These are phyloP conservation scores for Dictyostelium discoideum DNA, from an alignment of 78 protist genomes.

Conservation along the genomic window DNA sequence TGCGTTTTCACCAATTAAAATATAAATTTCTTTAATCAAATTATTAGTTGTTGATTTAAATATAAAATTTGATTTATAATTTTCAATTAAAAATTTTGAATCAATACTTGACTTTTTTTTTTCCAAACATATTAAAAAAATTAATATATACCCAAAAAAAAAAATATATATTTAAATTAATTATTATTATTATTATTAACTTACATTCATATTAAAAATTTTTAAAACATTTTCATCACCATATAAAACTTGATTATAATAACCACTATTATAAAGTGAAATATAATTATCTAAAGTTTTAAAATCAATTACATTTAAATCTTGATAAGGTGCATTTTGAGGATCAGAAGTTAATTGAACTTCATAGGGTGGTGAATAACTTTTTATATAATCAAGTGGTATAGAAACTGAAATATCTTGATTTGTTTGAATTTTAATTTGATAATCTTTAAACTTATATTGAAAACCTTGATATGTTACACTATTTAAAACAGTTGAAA, in stretches of 20 bases:
- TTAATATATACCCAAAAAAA: not conserved
- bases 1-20: not conserved
- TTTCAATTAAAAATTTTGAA: not conserved
- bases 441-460: not conserved
- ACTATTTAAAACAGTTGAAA: not conserved
- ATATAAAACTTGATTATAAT: not conserved
- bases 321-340: not conserved
- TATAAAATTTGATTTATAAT: not conserved
- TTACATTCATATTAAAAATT: not conserved
- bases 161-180: not conserved
- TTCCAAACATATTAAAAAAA: not conserved
- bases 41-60: not conserved
- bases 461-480: not conserved
- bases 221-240: not conserved
- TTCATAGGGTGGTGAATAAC: constrained; percentile 1
- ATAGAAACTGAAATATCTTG: not conserved
- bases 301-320: not conserved
- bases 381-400: not conserved
- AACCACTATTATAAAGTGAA: not conserved
- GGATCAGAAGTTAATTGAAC: not conserved
- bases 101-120: not conserved
- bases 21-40: not conserved
- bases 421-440: not conserved
- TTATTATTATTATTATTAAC: too few species aligned
- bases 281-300: not conserved